phyloP scores from a whole-genome alignment of 345 rosid species.

The Acer negundo region DNA sequence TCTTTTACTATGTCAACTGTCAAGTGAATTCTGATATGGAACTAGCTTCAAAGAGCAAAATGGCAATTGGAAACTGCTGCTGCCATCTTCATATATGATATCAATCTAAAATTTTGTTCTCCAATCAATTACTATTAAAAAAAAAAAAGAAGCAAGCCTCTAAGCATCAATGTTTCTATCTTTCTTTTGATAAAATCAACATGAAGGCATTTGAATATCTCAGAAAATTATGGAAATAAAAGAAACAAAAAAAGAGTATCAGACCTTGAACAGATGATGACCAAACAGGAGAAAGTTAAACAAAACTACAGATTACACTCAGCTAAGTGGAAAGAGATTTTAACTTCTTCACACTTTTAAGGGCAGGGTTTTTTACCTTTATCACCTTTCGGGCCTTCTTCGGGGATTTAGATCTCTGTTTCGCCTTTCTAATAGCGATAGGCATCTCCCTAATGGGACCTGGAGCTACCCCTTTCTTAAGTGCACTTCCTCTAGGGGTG shows the following conservation, averaged over 20 bases:
- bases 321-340: conserved; percentile 35
- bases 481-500: conserved; percentile 98
- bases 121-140: neutral
- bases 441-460: conserved; percentile 81
- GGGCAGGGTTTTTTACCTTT: conserved; percentile 41
- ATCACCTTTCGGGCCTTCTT: conserved; percentile 53
- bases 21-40: too few relatives aligned
- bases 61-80: neutral
- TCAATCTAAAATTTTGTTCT: neutral
- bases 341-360: conserved; percentile 60
- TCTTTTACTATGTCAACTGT: too few relatives aligned
- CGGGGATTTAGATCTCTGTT: conserved; percentile 52
- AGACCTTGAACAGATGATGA: conserved; percentile 2
- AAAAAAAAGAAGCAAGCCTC: neutral
- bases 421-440: conserved; percentile 48
- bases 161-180: neutral
- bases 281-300: conserved; percentile 11
- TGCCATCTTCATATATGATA: neutral
- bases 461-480: conserved; percentile 84
- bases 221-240: neutral
- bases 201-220: neutral
- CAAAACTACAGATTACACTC: conserved; percentile 13
- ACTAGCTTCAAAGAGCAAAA: too few relatives aligned
- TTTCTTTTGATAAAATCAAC: neutral
- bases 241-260: neutral